These are phyloP conservation scores for Vaccinium darrowii DNA, from an alignment of 148 eudicot species.

Conservation along the genomic window DNA sequence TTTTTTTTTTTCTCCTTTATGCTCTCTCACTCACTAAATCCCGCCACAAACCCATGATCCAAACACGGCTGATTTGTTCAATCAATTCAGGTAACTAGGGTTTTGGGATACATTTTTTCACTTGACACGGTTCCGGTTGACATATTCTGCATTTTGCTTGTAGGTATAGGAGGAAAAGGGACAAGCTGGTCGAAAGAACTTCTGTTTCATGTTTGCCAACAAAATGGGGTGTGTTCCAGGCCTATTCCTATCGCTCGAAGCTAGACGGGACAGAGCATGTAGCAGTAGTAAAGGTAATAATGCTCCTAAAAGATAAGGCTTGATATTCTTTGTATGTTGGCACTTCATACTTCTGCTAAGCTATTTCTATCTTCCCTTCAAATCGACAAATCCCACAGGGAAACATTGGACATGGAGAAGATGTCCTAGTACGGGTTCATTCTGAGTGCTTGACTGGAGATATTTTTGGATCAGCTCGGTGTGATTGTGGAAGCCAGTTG, in stretches of 20 bases:
- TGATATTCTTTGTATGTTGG: background rate
- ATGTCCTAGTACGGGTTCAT: slow-evolving; percentile 87
- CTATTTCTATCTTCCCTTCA: background rate
- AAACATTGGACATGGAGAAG: slow-evolving; percentile 69
- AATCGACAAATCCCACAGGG: slow-evolving; percentile 41
- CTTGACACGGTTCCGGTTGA: background rate
- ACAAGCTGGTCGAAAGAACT: slow-evolving; percentile 72
- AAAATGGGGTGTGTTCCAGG: slow-evolving; percentile 75
- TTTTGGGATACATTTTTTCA: background rate
- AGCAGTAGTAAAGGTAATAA: slow-evolving; percentile 69
- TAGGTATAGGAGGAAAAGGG: slow-evolving; percentile 88
- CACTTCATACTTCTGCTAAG: background rate
- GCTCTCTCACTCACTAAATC: background rate
- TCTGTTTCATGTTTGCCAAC: slow-evolving; percentile 69
- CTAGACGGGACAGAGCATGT: slow-evolving; percentile 82
- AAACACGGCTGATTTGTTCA: background rate
- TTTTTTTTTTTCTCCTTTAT: background rate
- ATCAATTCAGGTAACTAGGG: background rate
- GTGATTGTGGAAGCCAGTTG: slow-evolving; percentile 90
- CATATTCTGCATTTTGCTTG: slow-evolving; percentile 3
- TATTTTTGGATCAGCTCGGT: slow-evolving; percentile 84
- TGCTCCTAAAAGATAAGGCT: background rate
- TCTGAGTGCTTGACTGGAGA: slow-evolving; percentile 98
- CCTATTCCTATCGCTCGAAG: slow-evolving; percentile 66
- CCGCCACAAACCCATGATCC: background rate